Evolutionary conservation across 805 yeast genomes (phyloP), one percentile per base, ranked within the genome.

Genomic region (Metschnikowia bowlesiae): DNA sequence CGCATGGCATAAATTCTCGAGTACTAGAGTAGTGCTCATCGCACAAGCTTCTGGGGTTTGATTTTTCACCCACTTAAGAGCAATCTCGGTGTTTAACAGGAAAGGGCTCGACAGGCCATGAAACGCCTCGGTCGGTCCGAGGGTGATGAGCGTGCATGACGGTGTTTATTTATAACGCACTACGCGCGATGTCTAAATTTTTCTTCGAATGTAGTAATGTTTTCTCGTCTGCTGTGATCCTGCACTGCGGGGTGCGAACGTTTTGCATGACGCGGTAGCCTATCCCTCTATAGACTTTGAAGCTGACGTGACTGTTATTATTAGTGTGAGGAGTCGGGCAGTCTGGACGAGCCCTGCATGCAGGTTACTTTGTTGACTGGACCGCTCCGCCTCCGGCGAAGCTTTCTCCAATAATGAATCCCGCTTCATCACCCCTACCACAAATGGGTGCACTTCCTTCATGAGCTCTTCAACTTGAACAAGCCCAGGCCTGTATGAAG

Each of bases 401-500:
- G 39, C 31, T 28, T 39, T 60, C 37, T 69, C 73, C 36, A 68
- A 46, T 44, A 73, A 58, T 3, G 76, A 69, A 53, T 83, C 88
- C 53, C 82, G 75, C 61, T 84, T 84, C 66, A 85, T 63, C 1
- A 84, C 74, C 2, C 89, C 87, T 43, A 79, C 75, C 16, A 84
- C 72, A 48, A 89, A 65, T 47, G 74, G 78, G 45, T 78, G 73
- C 62, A 82, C 82, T 43, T 77, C 76, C 8, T 63, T 59, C 60
- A 87, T 61, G 40, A 89, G 63, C 4, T 66, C 71, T 46, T 71
- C 73, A 0, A 83, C 84, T 55, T 79, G 82, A 6, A 66, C 61
- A 8, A 83, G 71, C 13, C 86, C 82, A 0, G 79, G 74, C 51
- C 73, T 76, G 64, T 88, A 88, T 39, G 84, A 82, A 4, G 91